These are phyloP conservation scores for Macroventuria anomochaeta DNA, from an alignment of 2,329 filamentous ascomycete species.

Conservation along the genomic window DNA sequence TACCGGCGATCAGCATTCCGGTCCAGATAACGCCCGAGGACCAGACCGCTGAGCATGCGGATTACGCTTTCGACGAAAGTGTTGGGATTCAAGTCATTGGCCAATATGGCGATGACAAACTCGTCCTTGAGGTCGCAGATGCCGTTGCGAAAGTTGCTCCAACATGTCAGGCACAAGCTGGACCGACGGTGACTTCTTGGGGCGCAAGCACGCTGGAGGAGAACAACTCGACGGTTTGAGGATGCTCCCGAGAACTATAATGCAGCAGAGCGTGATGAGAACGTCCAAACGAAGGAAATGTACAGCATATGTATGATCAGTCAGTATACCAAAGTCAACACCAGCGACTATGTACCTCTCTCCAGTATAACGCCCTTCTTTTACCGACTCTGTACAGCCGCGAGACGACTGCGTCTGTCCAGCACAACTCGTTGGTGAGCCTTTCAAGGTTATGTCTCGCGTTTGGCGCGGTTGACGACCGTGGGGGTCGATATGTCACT, in stretches of 20 bases:
- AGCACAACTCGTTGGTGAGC: no score
- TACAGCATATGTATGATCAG: neutral
- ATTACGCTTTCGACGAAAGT: conserved; percentile 35
- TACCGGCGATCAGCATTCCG: conserved; percentile 88
- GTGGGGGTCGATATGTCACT: neutral
- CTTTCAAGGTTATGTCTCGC: neutral
- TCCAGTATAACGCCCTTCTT: neutral
- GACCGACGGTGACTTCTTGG: conserved; percentile 24
- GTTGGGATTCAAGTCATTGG: conserved; percentile 77
- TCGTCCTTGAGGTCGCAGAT: conserved; percentile 65
- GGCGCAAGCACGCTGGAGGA: conserved; percentile 4
- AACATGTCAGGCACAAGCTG: conserved; percentile 5
- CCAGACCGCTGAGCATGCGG: conserved; percentile 35
- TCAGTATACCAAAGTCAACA: neutral
- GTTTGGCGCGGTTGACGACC: neutral
- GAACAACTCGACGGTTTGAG: neutral
- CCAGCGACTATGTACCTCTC: neutral
- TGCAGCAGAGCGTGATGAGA: neutral
- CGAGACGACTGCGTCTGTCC: neutral
- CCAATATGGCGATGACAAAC: conserved; percentile 78
- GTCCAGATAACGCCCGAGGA: conserved; percentile 52
- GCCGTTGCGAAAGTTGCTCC: conserved; percentile 21
- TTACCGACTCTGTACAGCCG: neutral
- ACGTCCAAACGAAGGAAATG: neutral
- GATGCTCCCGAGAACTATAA: neutral